phyloP scores from a whole-genome alignment of 495 filamentous ascomycete species.

The Aspergillus mulundensis region DNA sequence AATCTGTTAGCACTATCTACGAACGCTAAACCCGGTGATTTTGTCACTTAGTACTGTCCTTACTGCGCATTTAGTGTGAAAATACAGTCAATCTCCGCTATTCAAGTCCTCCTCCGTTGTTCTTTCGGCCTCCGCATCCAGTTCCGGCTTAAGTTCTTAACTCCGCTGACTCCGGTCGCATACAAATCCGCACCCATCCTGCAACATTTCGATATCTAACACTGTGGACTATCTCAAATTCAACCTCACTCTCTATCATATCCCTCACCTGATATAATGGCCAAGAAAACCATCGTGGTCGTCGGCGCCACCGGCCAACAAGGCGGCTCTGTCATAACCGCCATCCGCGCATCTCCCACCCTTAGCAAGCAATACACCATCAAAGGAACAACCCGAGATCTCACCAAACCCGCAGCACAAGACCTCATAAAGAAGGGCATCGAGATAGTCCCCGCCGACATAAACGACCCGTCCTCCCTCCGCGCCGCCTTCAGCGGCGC shows the following conservation, averaged over 20 bases:
- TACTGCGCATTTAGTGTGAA: no score
- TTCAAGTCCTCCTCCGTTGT: no score
- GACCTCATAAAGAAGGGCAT: conserved; percentile 31
- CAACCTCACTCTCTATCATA: no score
- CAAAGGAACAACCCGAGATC: conserved; percentile 49
- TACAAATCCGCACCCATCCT: no score
- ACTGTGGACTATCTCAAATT: no score
- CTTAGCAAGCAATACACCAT: conserved; percentile 48
- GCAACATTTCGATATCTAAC: no score
- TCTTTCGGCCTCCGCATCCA: no score
- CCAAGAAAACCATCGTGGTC: conserved; percentile 37
- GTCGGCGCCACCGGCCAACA: conserved; percentile 63
- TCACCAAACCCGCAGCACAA: conserved; percentile 26
- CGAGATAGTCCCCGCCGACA: conserved; percentile 47
- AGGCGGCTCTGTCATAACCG: conserved; percentile 53
- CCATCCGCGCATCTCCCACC: conserved; percentile 45
- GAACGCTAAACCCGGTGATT: background rate
- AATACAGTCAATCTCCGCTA: background rate
- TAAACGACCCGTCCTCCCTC: conserved; percentile 37
- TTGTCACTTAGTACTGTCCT: no score
- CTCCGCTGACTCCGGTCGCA: no score
- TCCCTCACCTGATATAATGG: no score
- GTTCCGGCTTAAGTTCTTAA: no score
- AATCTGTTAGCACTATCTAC: background rate
- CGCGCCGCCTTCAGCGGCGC: conserved; percentile 37